Conservation (phyloP, 345 rosid genomes). For the Odontarrhena argentea region DNA sequence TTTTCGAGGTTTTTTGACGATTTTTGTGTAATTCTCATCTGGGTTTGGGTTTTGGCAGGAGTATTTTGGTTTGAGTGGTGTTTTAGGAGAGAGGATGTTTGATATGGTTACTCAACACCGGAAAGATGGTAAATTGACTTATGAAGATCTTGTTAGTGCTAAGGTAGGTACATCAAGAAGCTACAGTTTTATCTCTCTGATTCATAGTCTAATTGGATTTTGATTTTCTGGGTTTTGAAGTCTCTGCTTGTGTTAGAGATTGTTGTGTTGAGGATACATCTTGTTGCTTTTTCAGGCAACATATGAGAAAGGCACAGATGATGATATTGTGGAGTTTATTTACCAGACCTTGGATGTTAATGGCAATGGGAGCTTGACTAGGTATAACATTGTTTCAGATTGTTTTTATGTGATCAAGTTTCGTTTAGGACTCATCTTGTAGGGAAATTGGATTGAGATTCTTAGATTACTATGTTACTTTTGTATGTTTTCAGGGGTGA, state of each 20-base stretch:
- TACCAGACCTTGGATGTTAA: constrained; percentile 68
- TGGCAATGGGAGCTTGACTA: constrained; percentile 59
- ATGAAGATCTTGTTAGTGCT: constrained; percentile 82
- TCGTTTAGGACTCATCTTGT: background rate
- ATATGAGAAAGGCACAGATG: constrained; percentile 80
- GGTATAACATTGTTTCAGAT: constrained; percentile 45
- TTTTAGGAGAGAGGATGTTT: constrained; percentile 67
- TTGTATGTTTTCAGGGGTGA: constrained; percentile 64
- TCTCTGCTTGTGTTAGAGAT: background rate
- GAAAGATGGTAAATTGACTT: constrained; percentile 59
- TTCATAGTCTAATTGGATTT: background rate
- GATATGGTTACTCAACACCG: constrained; percentile 64
- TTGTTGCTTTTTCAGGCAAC: constrained; percentile 51
- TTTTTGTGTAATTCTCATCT: background rate
- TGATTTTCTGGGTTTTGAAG: background rate
- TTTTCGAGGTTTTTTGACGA: constrained; percentile 64
- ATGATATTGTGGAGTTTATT: constrained; percentile 83
- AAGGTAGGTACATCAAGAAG: constrained; percentile 49
- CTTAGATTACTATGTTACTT: no score
- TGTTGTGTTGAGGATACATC: background rate
- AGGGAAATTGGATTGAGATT: background rate
- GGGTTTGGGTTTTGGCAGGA: constrained; percentile 40
- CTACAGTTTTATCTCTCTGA: constrained; percentile 7
- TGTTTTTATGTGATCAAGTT: constrained; percentile 2
- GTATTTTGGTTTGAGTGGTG: constrained; percentile 61